Conservation (phyloP, 106 monocot species). For the Chionographis japonica region DNA sequence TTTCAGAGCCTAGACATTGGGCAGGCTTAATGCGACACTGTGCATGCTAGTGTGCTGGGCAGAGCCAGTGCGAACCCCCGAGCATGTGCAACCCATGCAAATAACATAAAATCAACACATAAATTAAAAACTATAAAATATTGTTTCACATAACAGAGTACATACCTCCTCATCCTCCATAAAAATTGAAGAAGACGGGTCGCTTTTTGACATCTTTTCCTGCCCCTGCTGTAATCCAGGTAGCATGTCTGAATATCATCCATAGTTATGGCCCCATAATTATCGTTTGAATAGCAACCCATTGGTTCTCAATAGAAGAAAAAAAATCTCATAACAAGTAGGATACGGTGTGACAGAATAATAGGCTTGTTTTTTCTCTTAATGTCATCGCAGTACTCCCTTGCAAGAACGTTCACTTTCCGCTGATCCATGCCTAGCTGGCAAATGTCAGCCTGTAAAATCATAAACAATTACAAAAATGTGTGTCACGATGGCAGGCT, state of each 20-base stretch:
- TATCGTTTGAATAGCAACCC: neutral
- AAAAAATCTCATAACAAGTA: slow-evolving; percentile 9
- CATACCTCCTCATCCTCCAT: slow-evolving; percentile 99
- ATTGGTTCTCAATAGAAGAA: neutral
- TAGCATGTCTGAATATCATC: slow-evolving; percentile 72
- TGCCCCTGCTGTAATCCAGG: slow-evolving; percentile 93
- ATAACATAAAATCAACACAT: no score
- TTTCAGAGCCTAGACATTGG: no score
- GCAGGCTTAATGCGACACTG: no score
- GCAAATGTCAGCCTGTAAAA: slow-evolving; percentile 93
- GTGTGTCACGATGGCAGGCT: no score
- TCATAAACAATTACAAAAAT: no score
- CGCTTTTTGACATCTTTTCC: slow-evolving; percentile 99
- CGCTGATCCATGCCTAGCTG: slow-evolving; percentile 93
- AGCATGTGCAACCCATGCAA: no score
- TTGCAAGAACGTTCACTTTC: slow-evolving; percentile 90
- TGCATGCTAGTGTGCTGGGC: no score
- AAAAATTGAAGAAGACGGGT: slow-evolving; percentile 85
- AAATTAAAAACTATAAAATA: no score
- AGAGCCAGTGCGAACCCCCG: no score
- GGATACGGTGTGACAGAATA: slow-evolving; percentile 94
- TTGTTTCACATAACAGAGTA: neutral
- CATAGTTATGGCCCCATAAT: neutral
- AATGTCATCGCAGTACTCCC: slow-evolving; percentile 93
- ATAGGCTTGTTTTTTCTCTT: slow-evolving; percentile 96